Evolutionary conservation across 2,329 filamentous ascomycete species (phyloP).

Genomic region (Ceratocystis huliohia): DNA sequence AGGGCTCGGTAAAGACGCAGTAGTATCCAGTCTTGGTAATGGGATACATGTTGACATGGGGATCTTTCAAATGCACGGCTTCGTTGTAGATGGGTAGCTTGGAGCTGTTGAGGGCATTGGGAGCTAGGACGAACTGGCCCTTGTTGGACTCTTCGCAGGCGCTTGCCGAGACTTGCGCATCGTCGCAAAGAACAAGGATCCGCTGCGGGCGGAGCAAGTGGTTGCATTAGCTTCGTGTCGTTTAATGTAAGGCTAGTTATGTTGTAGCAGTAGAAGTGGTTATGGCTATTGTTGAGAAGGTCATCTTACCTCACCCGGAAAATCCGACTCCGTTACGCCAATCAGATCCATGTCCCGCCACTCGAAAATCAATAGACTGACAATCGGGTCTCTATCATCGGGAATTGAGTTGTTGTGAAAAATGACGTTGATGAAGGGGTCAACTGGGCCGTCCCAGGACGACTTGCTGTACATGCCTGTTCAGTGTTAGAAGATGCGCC

Average conservation of each 20-base stretch:
- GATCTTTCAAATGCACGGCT: conserved; percentile 68
- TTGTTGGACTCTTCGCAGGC: conserved; percentile 66
- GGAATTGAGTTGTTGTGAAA: conserved; percentile 51
- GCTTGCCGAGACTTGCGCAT: conserved; percentile 52
- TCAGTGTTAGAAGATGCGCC: conserved; percentile 27
- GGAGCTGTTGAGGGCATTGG: conserved; percentile 61
- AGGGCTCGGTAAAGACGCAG: conserved; percentile 71
- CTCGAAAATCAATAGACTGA: conserved; percentile 84
- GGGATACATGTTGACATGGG: conserved; percentile 63
- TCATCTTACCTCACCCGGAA: conserved; percentile 39
- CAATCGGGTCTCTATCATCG: conserved; percentile 53
- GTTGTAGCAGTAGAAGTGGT: neutral
- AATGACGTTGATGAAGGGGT: conserved; percentile 79
- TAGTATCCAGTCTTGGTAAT: conserved; percentile 92
- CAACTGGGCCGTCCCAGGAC: conserved; percentile 74
- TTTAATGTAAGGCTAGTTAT: conserved; percentile 25
- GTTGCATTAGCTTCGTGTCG: conserved; percentile 28
- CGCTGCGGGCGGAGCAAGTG: conserved; percentile 22
- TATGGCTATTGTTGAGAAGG: neutral
- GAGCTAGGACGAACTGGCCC: conserved; percentile 70
- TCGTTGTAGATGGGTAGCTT: conserved; percentile 62
- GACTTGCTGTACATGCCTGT: conserved; percentile 82
- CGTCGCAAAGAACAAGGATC: conserved; percentile 56
- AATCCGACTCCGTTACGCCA: conserved; percentile 49
- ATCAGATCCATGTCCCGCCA: conserved; percentile 77